These are phyloP conservation scores for Colletotrichum endophyticum DNA, from an alignment of 2,329 filamentous ascomycete genomes.

Conservation along the genomic window DNA sequence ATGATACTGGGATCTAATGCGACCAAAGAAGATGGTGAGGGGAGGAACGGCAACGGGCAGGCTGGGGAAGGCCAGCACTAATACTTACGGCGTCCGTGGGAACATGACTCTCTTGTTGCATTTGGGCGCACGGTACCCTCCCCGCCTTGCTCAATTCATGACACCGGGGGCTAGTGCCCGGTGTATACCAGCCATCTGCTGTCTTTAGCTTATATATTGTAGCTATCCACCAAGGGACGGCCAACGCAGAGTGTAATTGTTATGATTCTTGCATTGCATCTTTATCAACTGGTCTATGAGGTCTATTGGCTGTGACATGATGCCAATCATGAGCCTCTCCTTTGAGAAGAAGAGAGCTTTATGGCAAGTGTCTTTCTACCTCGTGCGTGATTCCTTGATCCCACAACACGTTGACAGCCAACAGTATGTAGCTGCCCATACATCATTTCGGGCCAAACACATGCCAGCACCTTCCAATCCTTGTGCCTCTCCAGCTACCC, in stretches of 20 bases:
- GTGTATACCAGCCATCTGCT: background rate
- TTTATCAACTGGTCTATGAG: background rate
- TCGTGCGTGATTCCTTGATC: background rate
- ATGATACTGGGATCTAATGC: slow-evolving; percentile 41
- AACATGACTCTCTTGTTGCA: background rate
- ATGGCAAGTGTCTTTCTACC: background rate
- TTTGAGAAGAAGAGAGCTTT: background rate
- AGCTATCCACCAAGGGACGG: background rate
- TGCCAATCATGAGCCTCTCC: background rate
- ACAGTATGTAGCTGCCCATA: background rate
- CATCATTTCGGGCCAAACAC: background rate
- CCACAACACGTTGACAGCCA: background rate
- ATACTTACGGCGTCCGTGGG: slow-evolving; percentile 4
- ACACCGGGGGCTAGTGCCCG: background rate
- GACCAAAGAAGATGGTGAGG: background rate
- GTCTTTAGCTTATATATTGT: background rate
- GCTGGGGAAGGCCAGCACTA: slow-evolving; percentile 1
- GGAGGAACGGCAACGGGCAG: slow-evolving; percentile 8
- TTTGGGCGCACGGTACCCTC: slow-evolving; percentile 7
- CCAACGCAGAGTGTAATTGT: background rate
- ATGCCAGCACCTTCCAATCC: background rate
- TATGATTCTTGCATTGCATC: background rate
- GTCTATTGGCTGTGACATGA: background rate
- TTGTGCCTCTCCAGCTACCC: background rate
- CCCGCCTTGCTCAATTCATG: background rate